Base-by-base conservation (phyloP, 129 eudicot genomes). In the Centaurea solstitialis region DNA sequence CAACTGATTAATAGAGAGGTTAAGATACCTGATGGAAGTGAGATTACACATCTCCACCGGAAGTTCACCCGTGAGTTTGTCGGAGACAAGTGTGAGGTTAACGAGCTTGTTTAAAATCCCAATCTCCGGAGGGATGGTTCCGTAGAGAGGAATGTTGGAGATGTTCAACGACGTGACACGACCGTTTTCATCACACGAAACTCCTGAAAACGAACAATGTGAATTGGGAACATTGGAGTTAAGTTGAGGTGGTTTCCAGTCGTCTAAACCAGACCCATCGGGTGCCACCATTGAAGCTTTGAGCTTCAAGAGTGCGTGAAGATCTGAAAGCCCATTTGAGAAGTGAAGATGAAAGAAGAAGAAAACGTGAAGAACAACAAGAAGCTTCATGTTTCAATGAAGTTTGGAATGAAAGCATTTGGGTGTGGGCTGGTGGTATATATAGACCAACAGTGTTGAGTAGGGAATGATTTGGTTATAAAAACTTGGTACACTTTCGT, bases 191-290 rank as follows among this genome's bases (percentile, higher is more conserved):
- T 92, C 89, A 72, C 99, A 95, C 0, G 94, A 45, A 39, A 95
- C 90, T 17, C 99, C 99, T 68, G 93, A 68, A 78, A 90, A 95
- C 9, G 89, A 80, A 62, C 99, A 95, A 86, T 95, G 94, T 20
- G 80, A 81, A 13, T 79, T 61, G 11, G 81, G 65, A 7, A 76
- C 70, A 3, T 72, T 62, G 10, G 82, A 68, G 9, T 83, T 17
- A 30, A n/a, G n/a, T n/a, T n/a, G n/a, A n/a, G n/a, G n/a, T n/a
- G 68, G 40, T 15, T 9, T 22, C 97, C 97, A 94, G 80, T 94
- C 89, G 9, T 70, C 65, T 43, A 94, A 89, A 3, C 79, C 91
- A 2, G 89, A 72, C 10, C 75, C 82, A 41, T 81, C 53, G 0
- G 89, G 90, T 3, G 86, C 82, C 0, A 90, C 13, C 65, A 94